These are phyloP conservation scores for Angophora floribunda DNA, from an alignment of 345 rosid genomes.

Conservation along the genomic window DNA sequence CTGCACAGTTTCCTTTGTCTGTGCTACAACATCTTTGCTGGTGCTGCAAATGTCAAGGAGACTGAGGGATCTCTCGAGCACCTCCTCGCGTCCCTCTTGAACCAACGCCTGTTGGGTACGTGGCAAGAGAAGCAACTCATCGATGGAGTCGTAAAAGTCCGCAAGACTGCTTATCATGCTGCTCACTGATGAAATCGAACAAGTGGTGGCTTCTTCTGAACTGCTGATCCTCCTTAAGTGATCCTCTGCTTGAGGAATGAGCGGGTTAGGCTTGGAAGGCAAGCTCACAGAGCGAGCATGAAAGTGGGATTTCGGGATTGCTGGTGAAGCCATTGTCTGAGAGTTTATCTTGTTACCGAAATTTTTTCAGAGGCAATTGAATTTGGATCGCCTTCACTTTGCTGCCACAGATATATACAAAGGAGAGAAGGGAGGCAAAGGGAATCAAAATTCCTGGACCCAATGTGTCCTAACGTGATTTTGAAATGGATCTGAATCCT, in stretches of 20 bases:
- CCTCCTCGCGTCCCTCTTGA: conserved; percentile 14
- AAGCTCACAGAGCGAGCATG: not conserved
- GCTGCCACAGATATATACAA: not conserved
- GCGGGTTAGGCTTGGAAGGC: conserved; percentile 4
- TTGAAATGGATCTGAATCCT: not conserved
- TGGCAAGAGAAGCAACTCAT: conserved; percentile 13
- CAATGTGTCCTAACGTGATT: not conserved
- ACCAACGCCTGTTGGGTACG: conserved; percentile 7
- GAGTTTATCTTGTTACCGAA: not conserved
- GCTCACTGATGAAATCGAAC: not conserved
- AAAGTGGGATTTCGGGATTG: not conserved
- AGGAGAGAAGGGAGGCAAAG: not conserved
- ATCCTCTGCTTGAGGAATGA: conserved; percentile 11
- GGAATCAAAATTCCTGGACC: not conserved
- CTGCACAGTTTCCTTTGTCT: conserved; percentile 11
- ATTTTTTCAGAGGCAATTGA: not conserved
- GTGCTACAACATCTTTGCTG: conserved; percentile 14
- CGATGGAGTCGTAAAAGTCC: conserved; percentile 19
- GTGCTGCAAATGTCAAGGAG: conserved; percentile 24
- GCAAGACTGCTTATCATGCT: conserved; percentile 8
- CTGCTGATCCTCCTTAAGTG: not conserved
- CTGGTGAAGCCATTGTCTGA: not conserved
- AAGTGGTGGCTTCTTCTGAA: conserved; percentile 2
- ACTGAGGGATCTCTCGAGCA: conserved; percentile 20
- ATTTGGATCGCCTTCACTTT: not conserved